Evolutionary conservation across 768 basidiomycete genomes (phyloP).

Genomic region (Hirschioporus abietinus): DNA sequence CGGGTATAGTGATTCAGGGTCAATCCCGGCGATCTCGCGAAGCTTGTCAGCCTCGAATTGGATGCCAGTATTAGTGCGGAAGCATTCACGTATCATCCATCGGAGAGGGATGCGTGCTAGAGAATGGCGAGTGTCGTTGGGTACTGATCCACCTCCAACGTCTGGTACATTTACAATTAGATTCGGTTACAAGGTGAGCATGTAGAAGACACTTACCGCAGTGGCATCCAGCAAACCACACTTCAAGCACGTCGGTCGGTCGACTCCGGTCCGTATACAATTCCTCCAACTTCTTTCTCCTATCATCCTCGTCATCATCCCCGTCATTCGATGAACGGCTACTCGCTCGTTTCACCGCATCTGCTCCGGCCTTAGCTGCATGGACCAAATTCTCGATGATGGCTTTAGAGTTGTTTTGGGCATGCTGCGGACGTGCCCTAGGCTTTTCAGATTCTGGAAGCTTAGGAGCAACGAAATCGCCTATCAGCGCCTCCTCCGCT

Average conservation of each 20-base stretch:
- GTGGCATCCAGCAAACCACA: conserved; percentile 78
- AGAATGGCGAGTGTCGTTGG: conserved; percentile 49
- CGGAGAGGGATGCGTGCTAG: conserved; percentile 69
- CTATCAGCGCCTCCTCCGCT: background rate
- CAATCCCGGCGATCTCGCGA: conserved; percentile 14
- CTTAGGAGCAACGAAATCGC: background rate
- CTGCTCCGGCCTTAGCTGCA: background rate
- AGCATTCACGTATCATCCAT: conserved; percentile 46
- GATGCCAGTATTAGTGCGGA: conserved; percentile 43
- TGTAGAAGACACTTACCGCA: conserved; percentile 40
- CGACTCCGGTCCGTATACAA: conserved; percentile 30
- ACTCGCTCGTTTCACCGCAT: conserved; percentile 7
- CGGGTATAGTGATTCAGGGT: conserved; percentile 23
- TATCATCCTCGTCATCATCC: background rate
- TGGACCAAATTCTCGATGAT: background rate
- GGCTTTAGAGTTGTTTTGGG: background rate
- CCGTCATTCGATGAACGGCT: conserved; percentile 1
- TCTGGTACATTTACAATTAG: conserved; percentile 34
- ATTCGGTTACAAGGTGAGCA: background rate
- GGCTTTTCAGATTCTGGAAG: background rate
- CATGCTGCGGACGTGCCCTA: background rate
- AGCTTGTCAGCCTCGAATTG: conserved; percentile 28
- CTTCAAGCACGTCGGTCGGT: conserved; percentile 62
- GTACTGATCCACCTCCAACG: conserved; percentile 67
- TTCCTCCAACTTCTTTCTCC: conserved; percentile 32